Conservation (phyloP, 345 rosid genomes). For the Trapa bicornis region DNA sequence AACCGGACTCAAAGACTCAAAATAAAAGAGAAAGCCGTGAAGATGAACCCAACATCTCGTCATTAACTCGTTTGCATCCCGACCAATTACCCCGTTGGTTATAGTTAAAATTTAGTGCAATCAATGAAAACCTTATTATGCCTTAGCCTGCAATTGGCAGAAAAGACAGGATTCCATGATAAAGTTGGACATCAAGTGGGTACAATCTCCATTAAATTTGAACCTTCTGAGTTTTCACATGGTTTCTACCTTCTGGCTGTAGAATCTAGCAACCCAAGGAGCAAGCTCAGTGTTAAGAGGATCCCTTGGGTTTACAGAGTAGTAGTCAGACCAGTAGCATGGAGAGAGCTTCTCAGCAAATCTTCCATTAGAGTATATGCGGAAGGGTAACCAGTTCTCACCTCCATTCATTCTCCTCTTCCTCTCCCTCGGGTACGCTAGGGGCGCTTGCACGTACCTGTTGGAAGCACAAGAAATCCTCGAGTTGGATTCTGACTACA, state of each 20-base stretch:
- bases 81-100: no score
- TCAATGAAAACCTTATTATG: no score
- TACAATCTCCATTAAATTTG: no score
- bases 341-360: slow-evolving; percentile 28
- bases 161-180: no score
- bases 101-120: no score
- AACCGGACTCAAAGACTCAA: no score
- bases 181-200: no score
- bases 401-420: slow-evolving; percentile 56
- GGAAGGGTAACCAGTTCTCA: slow-evolving; percentile 43
- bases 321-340: slow-evolving; percentile 59
- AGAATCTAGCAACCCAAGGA: slow-evolving; percentile 50
- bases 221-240: background rate
- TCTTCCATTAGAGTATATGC: slow-evolving; percentile 31
- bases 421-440: slow-evolving; percentile 57
- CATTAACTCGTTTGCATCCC: no score
- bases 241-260: slow-evolving; percentile 11
- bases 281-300: slow-evolving; percentile 39
- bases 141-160: no score
- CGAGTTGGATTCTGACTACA: background rate
- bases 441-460: slow-evolving; percentile 61
- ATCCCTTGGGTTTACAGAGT: slow-evolving; percentile 33
- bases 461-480: slow-evolving; percentile 1
- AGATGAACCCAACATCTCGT: no score
- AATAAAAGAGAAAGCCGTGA: no score